Evolutionary conservation across 441 rosid genomes (phyloP).

Genomic region (Syzygium syzygioides): DNA sequence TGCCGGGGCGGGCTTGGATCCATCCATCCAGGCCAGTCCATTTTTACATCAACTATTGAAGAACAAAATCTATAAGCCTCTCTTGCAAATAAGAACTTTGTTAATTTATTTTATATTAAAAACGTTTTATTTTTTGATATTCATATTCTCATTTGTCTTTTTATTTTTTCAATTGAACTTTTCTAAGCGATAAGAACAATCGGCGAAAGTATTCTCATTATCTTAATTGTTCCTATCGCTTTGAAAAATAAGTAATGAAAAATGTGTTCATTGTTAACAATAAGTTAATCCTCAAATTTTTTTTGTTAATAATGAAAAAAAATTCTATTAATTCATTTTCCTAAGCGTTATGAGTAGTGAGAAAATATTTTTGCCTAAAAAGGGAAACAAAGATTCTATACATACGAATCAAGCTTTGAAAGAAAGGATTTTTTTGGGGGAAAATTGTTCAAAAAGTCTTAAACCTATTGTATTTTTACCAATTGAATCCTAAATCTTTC

Average conservation of each 20-base stretch:
- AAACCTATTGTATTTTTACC: too few species aligned
- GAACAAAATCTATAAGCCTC: not conserved
- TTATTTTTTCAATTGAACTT: not conserved
- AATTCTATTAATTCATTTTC: not conserved
- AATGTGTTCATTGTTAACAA: not conserved
- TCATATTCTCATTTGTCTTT: not conserved
- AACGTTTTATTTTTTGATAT: not conserved
- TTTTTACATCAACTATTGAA: not conserved
- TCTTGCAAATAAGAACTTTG: not conserved
- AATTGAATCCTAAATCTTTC: too few species aligned
- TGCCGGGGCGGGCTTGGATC: not conserved
- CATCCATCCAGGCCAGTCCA: not conserved
- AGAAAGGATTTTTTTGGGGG: not conserved
- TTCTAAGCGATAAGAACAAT: not conserved
- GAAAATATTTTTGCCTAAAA: not conserved
- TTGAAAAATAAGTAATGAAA: not conserved
- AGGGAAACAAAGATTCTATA: not conserved
- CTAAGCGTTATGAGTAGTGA: not conserved
- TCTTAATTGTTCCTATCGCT: not conserved
- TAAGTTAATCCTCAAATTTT: too few species aligned
- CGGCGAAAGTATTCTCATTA: not conserved
- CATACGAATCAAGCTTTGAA: not conserved
- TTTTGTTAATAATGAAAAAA: fast-evolving
- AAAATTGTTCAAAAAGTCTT: too few species aligned
- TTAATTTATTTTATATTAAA: not conserved